Evolutionary conservation across 495 filamentous ascomycete species (phyloP).

Genomic region (Podospora pseudocomata): DNA sequence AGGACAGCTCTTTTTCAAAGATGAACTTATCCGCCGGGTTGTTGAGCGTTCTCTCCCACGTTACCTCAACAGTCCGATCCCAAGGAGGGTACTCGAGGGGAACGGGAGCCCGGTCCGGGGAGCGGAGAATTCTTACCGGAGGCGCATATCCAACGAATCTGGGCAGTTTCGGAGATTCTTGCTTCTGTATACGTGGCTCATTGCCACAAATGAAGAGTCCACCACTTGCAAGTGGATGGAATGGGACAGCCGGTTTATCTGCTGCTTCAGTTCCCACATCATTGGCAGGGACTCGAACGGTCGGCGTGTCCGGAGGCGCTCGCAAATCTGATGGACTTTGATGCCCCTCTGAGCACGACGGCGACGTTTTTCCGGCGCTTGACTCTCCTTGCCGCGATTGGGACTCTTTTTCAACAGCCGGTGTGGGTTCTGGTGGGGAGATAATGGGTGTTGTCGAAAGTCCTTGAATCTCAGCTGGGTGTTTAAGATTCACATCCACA

Average conservation of each 20-base stretch:
- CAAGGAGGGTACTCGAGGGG: conserved; percentile 22
- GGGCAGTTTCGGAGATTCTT: not conserved
- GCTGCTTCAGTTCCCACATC: not conserved
- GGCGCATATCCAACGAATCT: not conserved
- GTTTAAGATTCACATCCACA: not conserved
- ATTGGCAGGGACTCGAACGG: no score
- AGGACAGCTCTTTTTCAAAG: conserved; percentile 12
- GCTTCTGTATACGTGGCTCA: not conserved
- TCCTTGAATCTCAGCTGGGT: not conserved
- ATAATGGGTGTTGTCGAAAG: not conserved
- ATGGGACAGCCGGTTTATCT: not conserved
- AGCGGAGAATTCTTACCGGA: not conserved
- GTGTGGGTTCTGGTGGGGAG: not conserved
- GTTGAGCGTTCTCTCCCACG: conserved; percentile 19
- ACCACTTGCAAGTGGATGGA: not conserved
- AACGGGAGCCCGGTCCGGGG: not conserved
- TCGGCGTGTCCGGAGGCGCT: not conserved
- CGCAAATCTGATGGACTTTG: not conserved
- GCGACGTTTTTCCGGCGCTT: not conserved
- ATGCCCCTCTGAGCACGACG: not conserved
- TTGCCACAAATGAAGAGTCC: not conserved
- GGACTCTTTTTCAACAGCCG: not conserved
- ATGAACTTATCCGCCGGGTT: conserved; percentile 5
- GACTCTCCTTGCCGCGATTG: not conserved
- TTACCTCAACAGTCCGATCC: conserved; percentile 31